These are phyloP conservation scores for Fagopyrum esculentum DNA, from an alignment of 148 eudicot genomes.

Conservation along the genomic window DNA sequence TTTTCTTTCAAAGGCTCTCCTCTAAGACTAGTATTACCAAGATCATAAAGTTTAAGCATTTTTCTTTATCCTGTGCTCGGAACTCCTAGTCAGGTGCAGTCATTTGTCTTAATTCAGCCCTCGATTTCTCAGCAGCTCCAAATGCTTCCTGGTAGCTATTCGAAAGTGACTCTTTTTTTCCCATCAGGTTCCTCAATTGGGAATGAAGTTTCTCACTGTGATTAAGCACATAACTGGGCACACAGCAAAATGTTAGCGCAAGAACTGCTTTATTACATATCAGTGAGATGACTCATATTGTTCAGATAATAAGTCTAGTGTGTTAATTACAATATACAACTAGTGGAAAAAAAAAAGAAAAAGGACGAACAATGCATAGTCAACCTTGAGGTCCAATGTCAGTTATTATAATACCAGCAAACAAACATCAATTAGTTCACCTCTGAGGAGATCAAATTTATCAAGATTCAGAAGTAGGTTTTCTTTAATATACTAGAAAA, in stretches of 20 bases:
- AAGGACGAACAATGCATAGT: neutral
- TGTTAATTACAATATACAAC: neutral
- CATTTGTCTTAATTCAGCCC: slow-evolving; percentile 76
- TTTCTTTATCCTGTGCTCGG: slow-evolving; percentile 60
- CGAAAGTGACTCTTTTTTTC: slow-evolving; percentile 63
- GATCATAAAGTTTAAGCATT: too few species aligned
- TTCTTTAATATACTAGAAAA: slow-evolving; percentile 69
- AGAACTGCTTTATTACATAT: slow-evolving; percentile 91
- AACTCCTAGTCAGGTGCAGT: slow-evolving; percentile 68
- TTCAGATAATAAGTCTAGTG: slow-evolving; percentile 13
- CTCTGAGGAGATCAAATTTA: slow-evolving; percentile 75
- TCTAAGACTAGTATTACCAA: too few species aligned
- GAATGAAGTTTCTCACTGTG: slow-evolving; percentile 65
- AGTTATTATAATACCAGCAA: slow-evolving; percentile 68
- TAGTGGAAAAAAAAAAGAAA: neutral
- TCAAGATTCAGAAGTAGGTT: slow-evolving; percentile 56
- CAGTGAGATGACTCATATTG: slow-evolving; percentile 69
- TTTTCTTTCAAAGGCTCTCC: too few species aligned
- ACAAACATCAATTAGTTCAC: slow-evolving; percentile 55
- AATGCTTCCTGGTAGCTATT: slow-evolving; percentile 43
- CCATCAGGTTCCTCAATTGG: slow-evolving; percentile 81
- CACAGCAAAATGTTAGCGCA: slow-evolving; percentile 96
- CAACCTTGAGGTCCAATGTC: slow-evolving; percentile 68
- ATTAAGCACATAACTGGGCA: slow-evolving; percentile 68
- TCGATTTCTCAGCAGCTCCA: slow-evolving; percentile 78